Evolutionary conservation across 192 early-diverging fungal species (phyloP).

Genomic region (Lobosporangium transversale): DNA sequence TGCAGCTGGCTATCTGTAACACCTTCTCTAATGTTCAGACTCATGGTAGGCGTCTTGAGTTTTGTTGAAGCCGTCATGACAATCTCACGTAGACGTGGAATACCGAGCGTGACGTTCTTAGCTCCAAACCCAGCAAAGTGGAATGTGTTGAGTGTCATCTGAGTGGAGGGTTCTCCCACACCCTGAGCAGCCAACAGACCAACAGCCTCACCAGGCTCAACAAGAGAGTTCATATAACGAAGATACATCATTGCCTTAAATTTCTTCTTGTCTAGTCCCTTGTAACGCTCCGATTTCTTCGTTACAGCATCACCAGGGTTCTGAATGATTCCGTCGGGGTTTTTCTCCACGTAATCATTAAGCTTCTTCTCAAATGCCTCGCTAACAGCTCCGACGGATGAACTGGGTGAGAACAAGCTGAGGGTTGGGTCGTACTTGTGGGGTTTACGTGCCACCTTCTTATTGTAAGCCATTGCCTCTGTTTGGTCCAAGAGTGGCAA

Average conservation of each 20-base stretch:
- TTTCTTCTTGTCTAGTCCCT: conserved; percentile 66
- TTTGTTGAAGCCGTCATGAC: conserved; percentile 96
- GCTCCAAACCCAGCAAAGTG: conserved; percentile 96
- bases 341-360: conserved; percentile 74
- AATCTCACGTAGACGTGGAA: conserved; percentile 99
- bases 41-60: conserved; percentile 95
- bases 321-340: conserved; percentile 74
- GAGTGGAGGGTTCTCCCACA: conserved; percentile 99
- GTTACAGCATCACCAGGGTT: conserved; percentile 54
- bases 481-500: conserved; percentile 74
- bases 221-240: conserved; percentile 93
- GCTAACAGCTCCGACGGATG: conserved; percentile 88
- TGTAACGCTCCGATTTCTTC: conserved; percentile 67
- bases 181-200: conserved; percentile 96
- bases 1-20: conserved; percentile 72
- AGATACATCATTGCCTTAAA: conserved; percentile 95
- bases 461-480: conserved; percentile 77
- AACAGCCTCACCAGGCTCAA: conserved; percentile 98
- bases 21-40: conserved; percentile 76
- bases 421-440: conserved; percentile 81
- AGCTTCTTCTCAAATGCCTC: conserved; percentile 84
- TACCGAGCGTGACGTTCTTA: conserved; percentile 99
- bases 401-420: conserved; percentile 82
- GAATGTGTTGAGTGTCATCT: conserved; percentile 99
- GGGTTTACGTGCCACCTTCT: conserved; percentile 79